Conservation (phyloP, 805 yeast genomes). For the Hanseniaspora pseudoguilliermondii region DNA sequence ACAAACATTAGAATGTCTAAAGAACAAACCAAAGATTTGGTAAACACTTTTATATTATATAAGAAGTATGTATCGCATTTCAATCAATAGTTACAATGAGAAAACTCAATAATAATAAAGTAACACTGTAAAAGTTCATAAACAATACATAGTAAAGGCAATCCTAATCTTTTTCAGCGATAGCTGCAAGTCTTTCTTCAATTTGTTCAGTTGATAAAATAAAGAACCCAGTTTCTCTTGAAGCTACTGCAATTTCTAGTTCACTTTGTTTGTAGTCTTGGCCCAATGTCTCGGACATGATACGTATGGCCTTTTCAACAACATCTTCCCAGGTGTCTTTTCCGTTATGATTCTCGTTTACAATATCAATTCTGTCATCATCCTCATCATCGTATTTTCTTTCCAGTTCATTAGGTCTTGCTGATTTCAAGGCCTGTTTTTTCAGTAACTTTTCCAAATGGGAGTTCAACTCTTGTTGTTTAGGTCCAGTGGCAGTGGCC, state of each 20-base stretch:
- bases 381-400: constrained; percentile 16
- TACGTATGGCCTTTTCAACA: constrained; percentile 78
- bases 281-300: constrained; percentile 73
- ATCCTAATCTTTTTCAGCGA: constrained; percentile 83
- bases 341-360: background rate
- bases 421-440: constrained; percentile 42
- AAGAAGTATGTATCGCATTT: background rate
- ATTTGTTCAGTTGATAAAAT: constrained; percentile 72
- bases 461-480: constrained; percentile 89
- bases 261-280: constrained; percentile 92
- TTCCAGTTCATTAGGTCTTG: constrained; percentile 10
- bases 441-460: constrained; percentile 83
- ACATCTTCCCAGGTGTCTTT: constrained; percentile 54
- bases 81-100: background rate
- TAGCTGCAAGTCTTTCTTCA: constrained; percentile 83
- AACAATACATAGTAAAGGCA: background rate
- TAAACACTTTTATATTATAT: constrained; percentile 6
- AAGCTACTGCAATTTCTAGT: constrained; percentile 83
- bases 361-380: constrained; percentile 15
- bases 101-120: too few species aligned
- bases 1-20: background rate
- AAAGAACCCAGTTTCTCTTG: constrained; percentile 53
- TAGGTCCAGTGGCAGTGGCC: constrained; percentile 93
- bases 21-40: background rate
- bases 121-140: background rate